phyloP scores from a whole-genome alignment of 306 rosid species.

The Lathyrus oleraceus region DNA sequence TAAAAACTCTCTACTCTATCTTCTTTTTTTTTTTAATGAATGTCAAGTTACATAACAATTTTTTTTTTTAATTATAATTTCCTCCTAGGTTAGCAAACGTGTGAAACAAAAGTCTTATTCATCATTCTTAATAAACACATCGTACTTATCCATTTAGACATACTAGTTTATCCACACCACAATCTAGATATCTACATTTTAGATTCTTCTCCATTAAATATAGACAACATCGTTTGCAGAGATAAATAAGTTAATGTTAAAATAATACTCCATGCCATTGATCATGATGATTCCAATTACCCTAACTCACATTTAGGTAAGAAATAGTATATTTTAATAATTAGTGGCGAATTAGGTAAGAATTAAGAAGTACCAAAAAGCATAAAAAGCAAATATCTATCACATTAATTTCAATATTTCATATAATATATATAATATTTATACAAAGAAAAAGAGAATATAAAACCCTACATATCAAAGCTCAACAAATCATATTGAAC shows the following conservation, averaged over 20 bases:
- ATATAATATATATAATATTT: neutral
- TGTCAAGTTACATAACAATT: no score
- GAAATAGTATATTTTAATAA: neutral
- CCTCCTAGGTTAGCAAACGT: neutral
- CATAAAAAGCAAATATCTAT: neutral
- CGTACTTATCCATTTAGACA: neutral
- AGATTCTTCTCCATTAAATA: neutral
- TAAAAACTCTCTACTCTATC: no score
- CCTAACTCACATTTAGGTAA: neutral
- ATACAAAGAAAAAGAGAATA: neutral
- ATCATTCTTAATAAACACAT: neutral
- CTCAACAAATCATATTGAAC: slow-evolving; percentile 38
- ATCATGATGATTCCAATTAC: no score
- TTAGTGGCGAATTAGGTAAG: neutral
- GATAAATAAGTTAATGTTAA: no score
- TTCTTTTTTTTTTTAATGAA: no score
- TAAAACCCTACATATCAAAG: slow-evolving; percentile 35
- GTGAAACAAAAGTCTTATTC: neutral
- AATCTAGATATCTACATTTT: neutral
- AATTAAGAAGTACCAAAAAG: neutral
- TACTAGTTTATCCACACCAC: neutral
- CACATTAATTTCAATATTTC: neutral
- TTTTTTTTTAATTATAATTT: neutral
- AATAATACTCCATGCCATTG: no score
- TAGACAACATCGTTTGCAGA: no score